These are phyloP conservation scores for Alternaria triticina DNA, from an alignment of 2,329 filamentous ascomycete genomes.

Conservation along the genomic window DNA sequence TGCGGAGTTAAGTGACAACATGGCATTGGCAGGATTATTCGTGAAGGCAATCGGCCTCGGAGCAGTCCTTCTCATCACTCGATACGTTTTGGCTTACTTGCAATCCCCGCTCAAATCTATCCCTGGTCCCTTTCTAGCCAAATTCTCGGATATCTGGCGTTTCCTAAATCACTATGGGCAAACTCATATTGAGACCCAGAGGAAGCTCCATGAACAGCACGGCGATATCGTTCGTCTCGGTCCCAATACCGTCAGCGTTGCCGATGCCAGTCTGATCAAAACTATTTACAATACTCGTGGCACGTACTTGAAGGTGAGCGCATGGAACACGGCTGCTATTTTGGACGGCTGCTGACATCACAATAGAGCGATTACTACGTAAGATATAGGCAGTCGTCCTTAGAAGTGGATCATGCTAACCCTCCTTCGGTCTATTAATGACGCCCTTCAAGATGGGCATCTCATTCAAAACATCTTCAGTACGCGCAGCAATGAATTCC, in stretches of 20 bases:
- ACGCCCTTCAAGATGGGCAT: constrained; percentile 40
- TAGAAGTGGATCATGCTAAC: neutral
- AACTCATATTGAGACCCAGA: constrained; percentile 40
- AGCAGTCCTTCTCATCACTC: constrained; percentile 18
- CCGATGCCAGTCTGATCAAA: constrained; percentile 39
- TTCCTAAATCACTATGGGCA: constrained; percentile 36
- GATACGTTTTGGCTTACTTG: constrained; percentile 32
- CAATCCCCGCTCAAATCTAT: constrained; percentile 39
- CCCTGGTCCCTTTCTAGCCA: constrained; percentile 42
- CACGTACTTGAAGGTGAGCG: constrained; percentile 38
- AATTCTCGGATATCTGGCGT: constrained; percentile 43
- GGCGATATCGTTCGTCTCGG: constrained; percentile 39
- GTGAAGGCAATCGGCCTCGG: constrained; percentile 21
- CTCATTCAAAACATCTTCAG: constrained; percentile 42
- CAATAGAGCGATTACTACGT: constrained; percentile 39
- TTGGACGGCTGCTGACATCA: neutral
- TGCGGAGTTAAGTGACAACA: constrained; percentile 7
- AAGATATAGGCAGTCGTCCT: neutral
- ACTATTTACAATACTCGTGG: constrained; percentile 42
- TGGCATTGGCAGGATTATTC: constrained; percentile 21
- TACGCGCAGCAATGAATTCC: constrained; percentile 40
- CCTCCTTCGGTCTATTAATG: constrained; percentile 26
- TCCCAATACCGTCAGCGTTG: constrained; percentile 39
- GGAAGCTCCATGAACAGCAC: constrained; percentile 36
- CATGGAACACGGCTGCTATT: neutral